phyloP scores from a whole-genome alignment of 1,284 basidiomycete species.

The Rhizoctonia solani region DNA sequence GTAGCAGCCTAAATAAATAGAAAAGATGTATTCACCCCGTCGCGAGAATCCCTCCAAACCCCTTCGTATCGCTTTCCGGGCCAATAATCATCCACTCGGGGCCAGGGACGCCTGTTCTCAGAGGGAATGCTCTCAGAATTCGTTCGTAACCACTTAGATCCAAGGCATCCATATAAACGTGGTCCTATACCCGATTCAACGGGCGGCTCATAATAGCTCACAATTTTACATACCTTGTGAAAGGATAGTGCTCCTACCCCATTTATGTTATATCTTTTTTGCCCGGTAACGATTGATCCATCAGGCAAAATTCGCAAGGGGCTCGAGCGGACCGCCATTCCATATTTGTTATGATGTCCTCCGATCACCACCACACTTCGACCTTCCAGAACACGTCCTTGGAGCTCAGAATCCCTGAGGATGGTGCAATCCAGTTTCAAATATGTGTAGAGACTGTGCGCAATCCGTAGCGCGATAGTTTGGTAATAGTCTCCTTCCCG shows the following conservation, averaged over 20 bases:
- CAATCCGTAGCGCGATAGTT: constrained; percentile 32
- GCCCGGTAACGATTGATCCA: constrained; percentile 17
- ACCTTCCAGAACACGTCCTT: not conserved
- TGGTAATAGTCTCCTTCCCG: not conserved
- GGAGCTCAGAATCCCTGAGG: constrained; percentile 20
- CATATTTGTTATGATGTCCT: constrained; percentile 32
- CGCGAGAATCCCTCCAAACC: constrained; percentile 35
- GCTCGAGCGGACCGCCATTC: not conserved
- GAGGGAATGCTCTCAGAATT: constrained; percentile 35
- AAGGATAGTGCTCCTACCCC: constrained; percentile 28
- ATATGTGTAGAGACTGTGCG: constrained; percentile 35
- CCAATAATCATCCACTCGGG: constrained; percentile 38
- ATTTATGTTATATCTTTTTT: not conserved
- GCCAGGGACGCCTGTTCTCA: constrained; percentile 36
- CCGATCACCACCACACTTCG: constrained; percentile 36
- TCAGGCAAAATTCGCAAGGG: not conserved
- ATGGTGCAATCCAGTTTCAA: constrained; percentile 37
- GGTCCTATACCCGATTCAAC: not conserved
- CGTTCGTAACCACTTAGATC: constrained; percentile 36
- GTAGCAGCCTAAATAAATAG: too few relatives aligned
- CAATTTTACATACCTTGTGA: not conserved
- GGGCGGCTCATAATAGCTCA: not conserved
- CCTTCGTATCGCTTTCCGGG: constrained; percentile 20
- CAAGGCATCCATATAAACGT: constrained; percentile 36
- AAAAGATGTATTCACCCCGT: constrained; percentile 39